phyloP scores from a whole-genome alignment of 345 rosid species.

The Salix caprea region DNA sequence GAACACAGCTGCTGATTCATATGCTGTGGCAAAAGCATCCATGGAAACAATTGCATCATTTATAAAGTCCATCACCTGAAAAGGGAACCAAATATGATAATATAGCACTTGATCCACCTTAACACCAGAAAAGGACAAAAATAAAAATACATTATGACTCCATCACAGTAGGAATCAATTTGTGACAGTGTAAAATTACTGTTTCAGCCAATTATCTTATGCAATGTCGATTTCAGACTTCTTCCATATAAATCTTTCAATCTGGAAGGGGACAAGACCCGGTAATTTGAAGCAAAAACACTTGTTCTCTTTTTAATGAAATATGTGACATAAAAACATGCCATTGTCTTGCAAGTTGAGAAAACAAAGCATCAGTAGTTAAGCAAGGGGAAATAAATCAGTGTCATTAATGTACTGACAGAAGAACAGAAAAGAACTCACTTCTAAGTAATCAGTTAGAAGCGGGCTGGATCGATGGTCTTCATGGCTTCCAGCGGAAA shows the following conservation, averaged over 20 bases:
- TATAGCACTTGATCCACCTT: not conserved
- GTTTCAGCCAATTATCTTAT: not conserved
- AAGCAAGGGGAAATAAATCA: not conserved
- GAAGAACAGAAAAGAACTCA: constrained; percentile 20
- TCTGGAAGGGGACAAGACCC: not conserved
- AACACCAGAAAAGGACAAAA: not conserved
- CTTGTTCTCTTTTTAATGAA: not conserved
- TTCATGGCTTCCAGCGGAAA: constrained; percentile 42
- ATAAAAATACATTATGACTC: not conserved
- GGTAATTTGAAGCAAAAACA: not conserved
- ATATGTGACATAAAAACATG: not conserved
- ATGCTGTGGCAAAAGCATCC: constrained; percentile 70
- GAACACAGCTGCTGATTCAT: constrained; percentile 61
- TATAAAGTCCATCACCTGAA: constrained; percentile 92
- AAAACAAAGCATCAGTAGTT: not conserved
- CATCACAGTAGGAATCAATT: not conserved
- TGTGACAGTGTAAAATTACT: not conserved
- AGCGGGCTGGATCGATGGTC: constrained; percentile 41
- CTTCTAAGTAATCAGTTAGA: constrained; percentile 73
- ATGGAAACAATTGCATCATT: constrained; percentile 89
- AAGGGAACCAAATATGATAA: not conserved
- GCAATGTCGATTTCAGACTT: not conserved
- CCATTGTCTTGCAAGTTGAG: not conserved
- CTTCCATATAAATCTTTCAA: not conserved
- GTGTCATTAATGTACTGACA: not conserved